A percentile compares a stretch with the other conserved stretches of the same genome.
Conservation (phyloP, 306 rosid genomes). For the Acacia crassicarpa region DNA sequence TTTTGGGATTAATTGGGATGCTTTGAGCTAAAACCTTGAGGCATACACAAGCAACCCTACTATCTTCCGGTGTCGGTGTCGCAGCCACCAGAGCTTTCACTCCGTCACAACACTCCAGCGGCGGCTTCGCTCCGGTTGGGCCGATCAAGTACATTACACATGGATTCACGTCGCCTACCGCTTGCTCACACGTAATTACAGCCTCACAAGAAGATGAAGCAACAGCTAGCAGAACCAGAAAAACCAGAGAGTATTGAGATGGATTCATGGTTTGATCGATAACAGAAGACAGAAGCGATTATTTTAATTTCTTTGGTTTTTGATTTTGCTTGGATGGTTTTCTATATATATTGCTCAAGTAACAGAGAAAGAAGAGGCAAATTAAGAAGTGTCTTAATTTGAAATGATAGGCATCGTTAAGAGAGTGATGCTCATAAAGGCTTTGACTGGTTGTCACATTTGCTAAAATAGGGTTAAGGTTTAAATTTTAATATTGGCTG, state of each 20-base stretch:
- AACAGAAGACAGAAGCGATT: not conserved
- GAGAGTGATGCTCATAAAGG: too few relatives aligned
- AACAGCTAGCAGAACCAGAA: not conserved
- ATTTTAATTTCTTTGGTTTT: not conserved
- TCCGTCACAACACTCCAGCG: not conserved
- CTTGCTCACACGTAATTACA: not conserved
- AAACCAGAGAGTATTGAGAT: not conserved
- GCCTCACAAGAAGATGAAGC: not conserved
- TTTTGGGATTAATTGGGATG: not conserved
- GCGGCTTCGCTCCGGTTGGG: not conserved
- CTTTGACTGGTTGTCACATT: too few relatives aligned
- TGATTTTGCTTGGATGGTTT: not conserved
- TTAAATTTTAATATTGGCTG: too few relatives aligned
- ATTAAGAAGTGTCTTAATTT: not conserved
- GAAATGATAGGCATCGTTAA: slow-evolving; percentile 22
- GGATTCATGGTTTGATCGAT: not conserved
- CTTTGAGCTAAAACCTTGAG: not conserved
- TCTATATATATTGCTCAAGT: not conserved
- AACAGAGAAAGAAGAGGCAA: too few relatives aligned
- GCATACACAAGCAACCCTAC: not conserved
- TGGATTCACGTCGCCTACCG: not conserved
- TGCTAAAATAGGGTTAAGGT: too few relatives aligned
- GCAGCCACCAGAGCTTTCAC: not conserved
- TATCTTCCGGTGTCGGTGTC: not conserved
- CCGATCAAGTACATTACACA: not conserved